A percentile compares a stretch with the other conserved stretches of the same genome.
phyloP scores from a whole-genome alignment of 805 yeast genomes.

The Yamadazyma tumulicola region DNA sequence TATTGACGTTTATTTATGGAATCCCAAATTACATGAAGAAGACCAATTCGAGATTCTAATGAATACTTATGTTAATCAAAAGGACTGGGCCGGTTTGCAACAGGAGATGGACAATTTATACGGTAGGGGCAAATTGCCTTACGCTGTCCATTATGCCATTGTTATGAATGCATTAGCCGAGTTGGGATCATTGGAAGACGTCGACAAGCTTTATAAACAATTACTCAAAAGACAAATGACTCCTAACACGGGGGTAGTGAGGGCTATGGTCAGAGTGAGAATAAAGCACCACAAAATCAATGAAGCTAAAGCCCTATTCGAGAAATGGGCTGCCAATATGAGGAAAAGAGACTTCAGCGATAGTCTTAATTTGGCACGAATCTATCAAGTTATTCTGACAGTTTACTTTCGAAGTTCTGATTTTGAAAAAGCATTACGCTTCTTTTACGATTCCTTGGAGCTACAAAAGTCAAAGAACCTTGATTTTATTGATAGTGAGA shows the following conservation, averaged over 20 bases:
- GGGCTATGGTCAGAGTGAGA: slow-evolving; percentile 44
- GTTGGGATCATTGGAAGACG: slow-evolving; percentile 46
- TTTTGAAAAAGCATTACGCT: slow-evolving; percentile 22
- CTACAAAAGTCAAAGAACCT: slow-evolving; percentile 13
- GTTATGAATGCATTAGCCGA: slow-evolving; percentile 59
- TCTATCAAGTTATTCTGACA: slow-evolving; percentile 23
- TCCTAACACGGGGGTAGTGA: slow-evolving; percentile 44
- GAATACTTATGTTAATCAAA: slow-evolving; percentile 39
- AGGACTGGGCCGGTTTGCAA: slow-evolving; percentile 56
- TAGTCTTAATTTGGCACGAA: too few relatives aligned
- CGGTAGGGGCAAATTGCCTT: slow-evolving; percentile 52
- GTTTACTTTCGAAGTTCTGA: slow-evolving; percentile 23
- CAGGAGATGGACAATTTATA: slow-evolving; percentile 53
- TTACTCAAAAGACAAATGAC: slow-evolving; percentile 41
- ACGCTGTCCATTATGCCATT: slow-evolving; percentile 52
- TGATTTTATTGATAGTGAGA: slow-evolving; percentile 16
- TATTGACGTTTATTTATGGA: slow-evolving; percentile 27
- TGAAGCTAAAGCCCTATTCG: slow-evolving; percentile 26
- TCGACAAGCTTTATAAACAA: slow-evolving; percentile 48
- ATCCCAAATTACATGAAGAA: slow-evolving; percentile 42
- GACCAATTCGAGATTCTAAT: slow-evolving; percentile 49
- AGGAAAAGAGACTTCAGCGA: too few relatives aligned
- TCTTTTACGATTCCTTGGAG: slow-evolving; percentile 21
- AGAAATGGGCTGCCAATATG: too few relatives aligned
- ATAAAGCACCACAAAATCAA: slow-evolving; percentile 32